These are phyloP conservation scores for Maudiozyma serrabonitensis DNA, from an alignment of 805 yeast genomes.

Conservation along the genomic window DNA sequence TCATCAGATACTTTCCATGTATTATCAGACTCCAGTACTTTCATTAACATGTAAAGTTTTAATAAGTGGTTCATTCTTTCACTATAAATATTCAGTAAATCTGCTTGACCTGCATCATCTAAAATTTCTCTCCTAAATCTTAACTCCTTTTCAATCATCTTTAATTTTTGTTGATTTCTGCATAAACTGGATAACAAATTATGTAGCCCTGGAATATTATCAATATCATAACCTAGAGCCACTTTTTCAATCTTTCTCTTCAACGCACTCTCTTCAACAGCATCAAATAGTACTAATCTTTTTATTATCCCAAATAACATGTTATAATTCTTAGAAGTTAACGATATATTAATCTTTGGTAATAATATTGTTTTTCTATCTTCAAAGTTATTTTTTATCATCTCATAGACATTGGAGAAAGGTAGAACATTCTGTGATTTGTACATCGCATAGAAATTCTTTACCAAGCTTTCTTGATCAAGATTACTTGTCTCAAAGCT, in stretches of 20 bases:
- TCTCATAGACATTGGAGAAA: constrained; percentile 31
- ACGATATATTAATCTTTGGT: constrained; percentile 55
- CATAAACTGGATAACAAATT: constrained; percentile 42
- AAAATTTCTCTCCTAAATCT: constrained; percentile 39
- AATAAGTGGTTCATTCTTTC: constrained; percentile 31
- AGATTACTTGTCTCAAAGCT: constrained; percentile 46
- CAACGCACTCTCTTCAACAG: constrained; percentile 53
- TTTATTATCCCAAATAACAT: constrained; percentile 53
- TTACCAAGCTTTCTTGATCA: constrained; percentile 44
- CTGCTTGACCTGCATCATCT: constrained; percentile 40
- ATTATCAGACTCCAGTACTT: constrained; percentile 32
- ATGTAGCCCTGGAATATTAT: constrained; percentile 43
- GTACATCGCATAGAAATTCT: constrained; percentile 52
- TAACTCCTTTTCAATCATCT: constrained; percentile 37
- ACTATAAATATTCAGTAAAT: constrained; percentile 33
- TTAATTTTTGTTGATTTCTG: constrained; percentile 34
- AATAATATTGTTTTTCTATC: constrained; percentile 52
- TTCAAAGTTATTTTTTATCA: constrained; percentile 23
- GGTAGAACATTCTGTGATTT: constrained; percentile 47
- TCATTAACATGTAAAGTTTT: constrained; percentile 38
- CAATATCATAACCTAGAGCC: constrained; percentile 60
- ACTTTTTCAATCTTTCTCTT: constrained; percentile 56
- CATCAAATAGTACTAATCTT: constrained; percentile 60
- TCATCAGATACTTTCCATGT: constrained; percentile 20
- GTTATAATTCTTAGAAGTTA: constrained; percentile 67